Evolutionary conservation across 495 filamentous ascomycete genomes (phyloP).

Genomic region (Aspergillus cavernicola): DNA sequence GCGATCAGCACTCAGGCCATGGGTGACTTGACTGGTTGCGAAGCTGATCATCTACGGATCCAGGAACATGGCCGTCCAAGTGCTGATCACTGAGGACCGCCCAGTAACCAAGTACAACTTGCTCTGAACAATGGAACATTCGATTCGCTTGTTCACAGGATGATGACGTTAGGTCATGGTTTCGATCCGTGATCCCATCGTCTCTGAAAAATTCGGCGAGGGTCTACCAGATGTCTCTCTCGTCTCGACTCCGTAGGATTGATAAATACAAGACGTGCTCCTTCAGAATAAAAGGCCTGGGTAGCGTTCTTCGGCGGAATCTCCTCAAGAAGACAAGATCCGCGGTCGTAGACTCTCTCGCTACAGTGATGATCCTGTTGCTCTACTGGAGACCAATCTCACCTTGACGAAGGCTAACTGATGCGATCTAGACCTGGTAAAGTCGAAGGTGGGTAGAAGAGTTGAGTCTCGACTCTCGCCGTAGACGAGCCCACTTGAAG

Average conservation of each 20-base stretch:
- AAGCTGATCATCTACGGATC: background rate
- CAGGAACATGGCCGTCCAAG: background rate
- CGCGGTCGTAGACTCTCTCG: background rate
- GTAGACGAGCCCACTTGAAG: too few relatives aligned
- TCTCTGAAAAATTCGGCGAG: background rate
- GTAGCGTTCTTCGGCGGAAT: background rate
- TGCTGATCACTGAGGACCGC: background rate
- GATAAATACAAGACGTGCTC: too few relatives aligned
- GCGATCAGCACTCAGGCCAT: slow-evolving; percentile 1
- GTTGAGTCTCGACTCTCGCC: background rate
- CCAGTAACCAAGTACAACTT: background rate
- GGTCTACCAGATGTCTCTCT: background rate
- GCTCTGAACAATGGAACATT: too few relatives aligned
- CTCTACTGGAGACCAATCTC: too few relatives aligned
- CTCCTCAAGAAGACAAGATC: background rate
- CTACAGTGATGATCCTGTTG: background rate
- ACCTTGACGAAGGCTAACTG: too few relatives aligned
- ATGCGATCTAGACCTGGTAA: too few relatives aligned
- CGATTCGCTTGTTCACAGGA: background rate
- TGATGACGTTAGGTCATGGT: background rate
- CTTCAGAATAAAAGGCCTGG: too few relatives aligned
- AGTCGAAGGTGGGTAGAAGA: background rate
- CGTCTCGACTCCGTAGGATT: background rate
- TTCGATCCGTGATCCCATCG: background rate
- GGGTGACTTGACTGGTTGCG: background rate